Evolutionary conservation across 176 grass and related monocot species (phyloP).

Genomic region (Carex parvula): DNA sequence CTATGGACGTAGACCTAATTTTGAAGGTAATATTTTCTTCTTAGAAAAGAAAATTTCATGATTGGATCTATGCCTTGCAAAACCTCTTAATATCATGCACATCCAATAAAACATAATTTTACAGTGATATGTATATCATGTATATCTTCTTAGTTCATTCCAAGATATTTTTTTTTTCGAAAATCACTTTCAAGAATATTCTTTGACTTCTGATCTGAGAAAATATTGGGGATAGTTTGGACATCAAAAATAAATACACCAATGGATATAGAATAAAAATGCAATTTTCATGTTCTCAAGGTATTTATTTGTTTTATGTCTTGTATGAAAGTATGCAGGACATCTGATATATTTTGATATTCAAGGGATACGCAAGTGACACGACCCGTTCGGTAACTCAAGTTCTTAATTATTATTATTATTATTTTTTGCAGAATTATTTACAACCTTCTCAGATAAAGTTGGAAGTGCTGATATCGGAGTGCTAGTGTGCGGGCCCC

Average conservation of each 20-base stretch:
- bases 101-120: not conserved
- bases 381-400: not conserved
- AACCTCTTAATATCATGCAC: not conserved
- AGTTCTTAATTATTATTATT: not conserved
- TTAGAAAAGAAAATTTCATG: not conserved
- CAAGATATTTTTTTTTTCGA: not conserved
- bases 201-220: not conserved
- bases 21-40: constrained; percentile 49
- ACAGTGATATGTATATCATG: not conserved
- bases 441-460: constrained; percentile 29
- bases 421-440: constrained; percentile 26
- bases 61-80: not conserved
- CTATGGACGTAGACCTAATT: constrained; percentile 80
- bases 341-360: not conserved
- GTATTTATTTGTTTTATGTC: too few relatives aligned
- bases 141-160: not conserved
- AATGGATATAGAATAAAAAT: not conserved
- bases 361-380: not conserved
- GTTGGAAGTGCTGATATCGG: constrained; percentile 33
- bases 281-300: not conserved
- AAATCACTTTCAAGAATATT: not conserved
- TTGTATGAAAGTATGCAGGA: not conserved
- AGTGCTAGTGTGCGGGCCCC: constrained; percentile 73
- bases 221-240: not conserved
- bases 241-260: not conserved